Percentiles rank a stretch among this genome's conserved stretches.
These are phyloP conservation scores for Russula griseocarnosa DNA, from an alignment of 768 basidiomycete species.

Conservation along the genomic window DNA sequence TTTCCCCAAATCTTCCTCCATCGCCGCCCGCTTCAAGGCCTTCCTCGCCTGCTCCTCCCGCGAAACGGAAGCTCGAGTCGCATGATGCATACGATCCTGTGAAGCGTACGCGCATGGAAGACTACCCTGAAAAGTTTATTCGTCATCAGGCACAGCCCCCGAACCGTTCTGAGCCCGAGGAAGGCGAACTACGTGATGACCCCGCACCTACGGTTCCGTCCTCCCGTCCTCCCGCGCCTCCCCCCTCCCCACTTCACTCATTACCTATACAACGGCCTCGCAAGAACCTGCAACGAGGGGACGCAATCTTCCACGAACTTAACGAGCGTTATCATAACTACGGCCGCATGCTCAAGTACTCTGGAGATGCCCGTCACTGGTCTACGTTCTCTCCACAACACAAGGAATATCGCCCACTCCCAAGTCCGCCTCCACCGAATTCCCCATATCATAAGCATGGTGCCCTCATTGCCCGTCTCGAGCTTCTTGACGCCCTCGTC, in stretches of 20 bases:
- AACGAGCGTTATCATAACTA: constrained; percentile 66
- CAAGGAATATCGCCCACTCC: constrained; percentile 59
- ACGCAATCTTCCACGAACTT: constrained; percentile 53
- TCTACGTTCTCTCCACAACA: constrained; percentile 64
- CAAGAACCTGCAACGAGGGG: constrained; percentile 44
- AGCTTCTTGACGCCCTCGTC: constrained; percentile 75
- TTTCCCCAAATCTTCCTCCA: constrained; percentile 45
- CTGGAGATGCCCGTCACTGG: constrained; percentile 75
- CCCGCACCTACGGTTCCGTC: constrained; percentile 19
- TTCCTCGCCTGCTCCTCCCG: constrained; percentile 39
- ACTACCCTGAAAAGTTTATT: constrained; percentile 33
- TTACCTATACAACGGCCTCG: constrained; percentile 65
- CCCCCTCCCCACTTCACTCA: constrained; percentile 35
- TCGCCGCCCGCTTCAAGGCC: constrained; percentile 45
- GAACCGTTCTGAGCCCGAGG: constrained; percentile 43
- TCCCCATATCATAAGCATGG: constrained; percentile 74
- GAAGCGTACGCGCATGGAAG: constrained; percentile 32
- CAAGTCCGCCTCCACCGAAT: constrained; percentile 57
- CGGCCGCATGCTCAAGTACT: constrained; percentile 77
- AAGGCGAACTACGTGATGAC: constrained; percentile 48
- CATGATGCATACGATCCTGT: constrained; percentile 26
- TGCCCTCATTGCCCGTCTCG: constrained; percentile 70
- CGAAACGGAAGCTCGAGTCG: constrained; percentile 40
- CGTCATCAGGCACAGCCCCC: constrained; percentile 31
- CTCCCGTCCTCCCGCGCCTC: constrained; percentile 27